Conservation (phyloP, 2,329 filamentous ascomycete genomes). For the Fusarium sp. region DNA sequence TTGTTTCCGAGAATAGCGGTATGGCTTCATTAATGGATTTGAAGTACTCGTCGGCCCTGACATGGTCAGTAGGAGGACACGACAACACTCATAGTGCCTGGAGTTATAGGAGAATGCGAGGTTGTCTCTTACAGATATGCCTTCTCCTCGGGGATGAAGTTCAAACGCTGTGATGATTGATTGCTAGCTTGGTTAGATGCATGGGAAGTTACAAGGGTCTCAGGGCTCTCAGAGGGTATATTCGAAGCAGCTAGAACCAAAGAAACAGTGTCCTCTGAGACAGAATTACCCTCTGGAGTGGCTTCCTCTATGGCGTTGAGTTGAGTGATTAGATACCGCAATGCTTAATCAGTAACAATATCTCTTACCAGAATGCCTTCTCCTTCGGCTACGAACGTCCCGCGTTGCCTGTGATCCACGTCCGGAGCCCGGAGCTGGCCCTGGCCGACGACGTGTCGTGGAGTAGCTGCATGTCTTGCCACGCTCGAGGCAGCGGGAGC, state of each 20-base stretch:
- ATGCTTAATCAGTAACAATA: accelerated
- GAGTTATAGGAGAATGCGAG: accelerated
- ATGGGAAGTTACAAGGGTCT: neutral
- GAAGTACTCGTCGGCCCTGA: neutral
- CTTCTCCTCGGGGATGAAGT: neutral
- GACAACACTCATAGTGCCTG: accelerated
- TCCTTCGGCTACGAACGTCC: neutral
- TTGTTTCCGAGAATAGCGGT: neutral
- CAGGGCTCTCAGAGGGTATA: neutral
- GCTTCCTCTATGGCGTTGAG: accelerated
- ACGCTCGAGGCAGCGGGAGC: neutral
- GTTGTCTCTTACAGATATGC: neutral
- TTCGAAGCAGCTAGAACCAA: neutral
- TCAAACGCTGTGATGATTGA: neutral
- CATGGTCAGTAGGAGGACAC: neutral
- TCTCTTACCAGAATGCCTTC: neutral
- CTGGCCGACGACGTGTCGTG: neutral
- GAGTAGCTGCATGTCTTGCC: neutral
- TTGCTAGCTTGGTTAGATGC: no score
- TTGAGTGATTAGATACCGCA: neutral
- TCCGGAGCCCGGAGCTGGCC: neutral
- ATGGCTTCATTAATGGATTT: neutral
- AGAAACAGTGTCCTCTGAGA: no score
- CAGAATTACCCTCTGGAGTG: no score
- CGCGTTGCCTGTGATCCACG: neutral